Evolutionary conservation across 2,329 filamentous ascomycete genomes (phyloP).

Genomic region (Colletotrichum nymphaeae): DNA sequence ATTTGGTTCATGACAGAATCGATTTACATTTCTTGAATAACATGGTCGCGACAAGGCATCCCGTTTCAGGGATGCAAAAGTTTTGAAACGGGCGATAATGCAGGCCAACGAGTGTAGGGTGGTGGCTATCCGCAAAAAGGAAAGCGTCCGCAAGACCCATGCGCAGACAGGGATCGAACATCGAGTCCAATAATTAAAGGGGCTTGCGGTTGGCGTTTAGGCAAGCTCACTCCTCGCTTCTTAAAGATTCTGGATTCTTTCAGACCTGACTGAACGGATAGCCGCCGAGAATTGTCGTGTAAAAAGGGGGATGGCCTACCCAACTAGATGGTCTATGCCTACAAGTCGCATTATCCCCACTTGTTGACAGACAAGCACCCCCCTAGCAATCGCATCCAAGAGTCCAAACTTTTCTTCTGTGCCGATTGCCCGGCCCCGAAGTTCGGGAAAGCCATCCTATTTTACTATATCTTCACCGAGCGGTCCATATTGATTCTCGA

Average conservation of each 20-base stretch:
- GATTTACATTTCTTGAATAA: no score
- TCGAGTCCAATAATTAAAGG: no score
- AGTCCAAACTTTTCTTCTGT: neutral
- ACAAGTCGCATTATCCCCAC: neutral
- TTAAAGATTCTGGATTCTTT: neutral
- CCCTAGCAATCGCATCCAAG: neutral
- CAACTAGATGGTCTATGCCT: neutral
- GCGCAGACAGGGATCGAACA: no score
- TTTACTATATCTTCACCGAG: neutral
- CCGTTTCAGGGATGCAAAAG: neutral
- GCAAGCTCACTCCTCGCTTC: no score
- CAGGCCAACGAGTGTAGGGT: no score
- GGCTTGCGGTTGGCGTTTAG: no score
- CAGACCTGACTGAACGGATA: neutral
- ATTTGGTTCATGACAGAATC: no score
- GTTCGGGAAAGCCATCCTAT: neutral
- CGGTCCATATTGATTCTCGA: neutral
- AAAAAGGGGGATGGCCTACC: neutral
- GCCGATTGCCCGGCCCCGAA: neutral
- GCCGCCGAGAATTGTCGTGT: neutral
- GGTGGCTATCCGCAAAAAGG: no score
- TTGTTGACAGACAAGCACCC: neutral
- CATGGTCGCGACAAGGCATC: neutral
- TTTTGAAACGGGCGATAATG: neutral
- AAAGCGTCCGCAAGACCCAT: no score